Percentiles rank a stretch among this genome's conserved stretches.
phyloP scores from a whole-genome alignment of 2,329 filamentous ascomycete genomes.

The Pestalotiopsis sp. region DNA sequence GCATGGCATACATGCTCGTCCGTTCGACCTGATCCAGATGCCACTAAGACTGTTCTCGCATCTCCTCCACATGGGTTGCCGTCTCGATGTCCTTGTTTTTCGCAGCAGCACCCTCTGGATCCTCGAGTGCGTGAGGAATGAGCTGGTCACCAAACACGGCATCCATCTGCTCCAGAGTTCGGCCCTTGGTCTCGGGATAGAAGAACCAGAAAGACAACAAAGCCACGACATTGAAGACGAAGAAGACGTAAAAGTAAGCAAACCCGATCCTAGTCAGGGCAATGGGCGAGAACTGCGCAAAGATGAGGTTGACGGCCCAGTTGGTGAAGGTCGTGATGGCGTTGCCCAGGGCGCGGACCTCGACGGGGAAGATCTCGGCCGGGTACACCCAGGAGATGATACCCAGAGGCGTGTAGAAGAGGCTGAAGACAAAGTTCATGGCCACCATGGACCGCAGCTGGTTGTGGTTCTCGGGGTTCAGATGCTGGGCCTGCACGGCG shows the following conservation, averaged over 20 bases:
- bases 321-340: conserved; percentile 13
- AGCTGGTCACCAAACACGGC: conserved; percentile 30
- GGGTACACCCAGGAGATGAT: conserved; percentile 26
- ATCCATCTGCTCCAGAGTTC: conserved; percentile 32
- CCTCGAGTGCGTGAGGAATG: not conserved
- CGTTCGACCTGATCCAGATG: not conserved
- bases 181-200: conserved; percentile 36
- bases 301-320: conserved; percentile 22
- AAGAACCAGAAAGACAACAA: conserved; percentile 39
- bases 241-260: conserved; percentile 44
- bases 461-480: conserved; percentile 4
- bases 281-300: conserved; percentile 45
- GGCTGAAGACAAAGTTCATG: conserved; percentile 37
- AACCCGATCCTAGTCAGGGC: conserved; percentile 39
- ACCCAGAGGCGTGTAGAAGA: conserved; percentile 34
- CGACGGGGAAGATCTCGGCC: conserved; percentile 30
- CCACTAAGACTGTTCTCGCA: not conserved
- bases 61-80: not conserved
- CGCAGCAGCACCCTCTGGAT: conserved; percentile 3
- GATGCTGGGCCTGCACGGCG: conserved; percentile 4
- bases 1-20: not conserved
- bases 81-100: not conserved
- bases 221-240: conserved; percentile 35
- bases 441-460: conserved; percentile 27
- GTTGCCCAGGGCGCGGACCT: conserved; percentile 25